Conservation (phyloP, 2,329 filamentous ascomycete species). For the Colletotrichum truncatum region DNA sequence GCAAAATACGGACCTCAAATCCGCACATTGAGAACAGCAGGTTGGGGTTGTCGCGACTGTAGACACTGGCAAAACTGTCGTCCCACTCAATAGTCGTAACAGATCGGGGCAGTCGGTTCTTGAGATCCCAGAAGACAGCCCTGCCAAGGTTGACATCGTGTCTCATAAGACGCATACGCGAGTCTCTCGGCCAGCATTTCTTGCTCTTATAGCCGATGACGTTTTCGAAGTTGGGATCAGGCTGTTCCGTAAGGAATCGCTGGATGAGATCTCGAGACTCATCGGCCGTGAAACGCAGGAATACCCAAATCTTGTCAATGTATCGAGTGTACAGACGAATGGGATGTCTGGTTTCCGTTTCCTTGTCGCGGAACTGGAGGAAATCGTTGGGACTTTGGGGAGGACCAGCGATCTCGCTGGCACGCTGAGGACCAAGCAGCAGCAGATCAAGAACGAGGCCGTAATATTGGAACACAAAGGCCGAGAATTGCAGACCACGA, state of each 20-base stretch:
- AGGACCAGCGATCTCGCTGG: constrained; percentile 96
- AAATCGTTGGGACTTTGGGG: constrained; percentile 97
- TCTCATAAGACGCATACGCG: constrained; percentile 96
- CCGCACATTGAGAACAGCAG: constrained; percentile 97
- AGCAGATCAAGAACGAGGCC: constrained; percentile 94
- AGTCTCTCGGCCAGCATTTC: constrained; percentile 99
- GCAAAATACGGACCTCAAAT: constrained; percentile 95
- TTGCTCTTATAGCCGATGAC: constrained; percentile 99
- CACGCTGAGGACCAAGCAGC: constrained; percentile 90
- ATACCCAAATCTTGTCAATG: constrained; percentile 98
- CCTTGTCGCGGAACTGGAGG: constrained; percentile 92
- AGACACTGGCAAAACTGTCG: constrained; percentile 97
- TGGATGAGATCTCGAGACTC: constrained; percentile 97
- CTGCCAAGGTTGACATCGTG: constrained; percentile 98
- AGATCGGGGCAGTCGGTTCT: constrained; percentile 93
- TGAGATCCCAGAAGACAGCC: constrained; percentile 98
- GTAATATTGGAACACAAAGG: constrained; percentile 99
- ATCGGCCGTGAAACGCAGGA: constrained; percentile 91
- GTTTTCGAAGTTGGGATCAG: constrained; percentile 98
- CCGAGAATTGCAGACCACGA: constrained; percentile 95
- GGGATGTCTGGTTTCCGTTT: constrained; percentile 91
- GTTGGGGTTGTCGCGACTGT: constrained; percentile 98
- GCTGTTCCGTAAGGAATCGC: constrained; percentile 96
- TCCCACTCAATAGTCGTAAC: constrained; percentile 99
- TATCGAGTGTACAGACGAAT: constrained; percentile 98